Percentiles rank a stretch among this genome's conserved stretches.
These are phyloP conservation scores for Atkinsonella hypoxylon DNA, from an alignment of 2,329 filamentous ascomycete genomes.

Conservation along the genomic window DNA sequence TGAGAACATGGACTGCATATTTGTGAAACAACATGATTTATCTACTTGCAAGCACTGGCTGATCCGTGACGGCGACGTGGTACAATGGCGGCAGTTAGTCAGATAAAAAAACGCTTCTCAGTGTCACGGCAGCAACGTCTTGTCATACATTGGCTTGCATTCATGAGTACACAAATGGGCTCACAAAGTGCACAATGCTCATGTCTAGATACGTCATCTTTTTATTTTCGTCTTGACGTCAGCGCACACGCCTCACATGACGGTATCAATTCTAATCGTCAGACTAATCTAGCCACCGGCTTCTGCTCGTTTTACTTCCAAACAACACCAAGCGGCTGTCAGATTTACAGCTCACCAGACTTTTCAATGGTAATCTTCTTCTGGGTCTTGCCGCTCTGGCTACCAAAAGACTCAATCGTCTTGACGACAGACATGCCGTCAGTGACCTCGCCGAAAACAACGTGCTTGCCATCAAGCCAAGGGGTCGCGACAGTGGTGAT, in stretches of 20 bases:
- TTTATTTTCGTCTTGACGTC: neutral
- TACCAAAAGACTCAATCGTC: constrained; percentile 50
- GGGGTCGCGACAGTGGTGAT: constrained; percentile 84
- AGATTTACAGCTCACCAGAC: constrained; percentile 35
- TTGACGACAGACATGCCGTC: constrained; percentile 42
- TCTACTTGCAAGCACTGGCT: no score
- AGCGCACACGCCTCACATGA: no score
- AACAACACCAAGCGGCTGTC: neutral
- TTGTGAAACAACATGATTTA: no score
- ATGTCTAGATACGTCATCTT: neutral
- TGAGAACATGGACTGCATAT: no score
- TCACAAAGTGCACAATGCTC: neutral
- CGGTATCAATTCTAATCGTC: neutral
- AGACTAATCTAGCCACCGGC: constrained; percentile 1
- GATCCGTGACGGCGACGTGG: no score
- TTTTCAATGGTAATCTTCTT: constrained; percentile 45
- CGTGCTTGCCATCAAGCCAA: constrained; percentile 75
- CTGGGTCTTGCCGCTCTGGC: constrained; percentile 40
- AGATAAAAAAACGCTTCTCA: neutral
- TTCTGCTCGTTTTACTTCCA: neutral
- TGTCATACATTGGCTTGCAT: no score
- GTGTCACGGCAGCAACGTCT: neutral
- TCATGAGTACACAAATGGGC: no score
- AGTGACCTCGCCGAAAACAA: constrained; percentile 69
- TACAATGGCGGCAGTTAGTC: no score